These are phyloP conservation scores for Monosporascus sp. DNA, from an alignment of 2,329 filamentous ascomycete genomes.

Conservation along the genomic window DNA sequence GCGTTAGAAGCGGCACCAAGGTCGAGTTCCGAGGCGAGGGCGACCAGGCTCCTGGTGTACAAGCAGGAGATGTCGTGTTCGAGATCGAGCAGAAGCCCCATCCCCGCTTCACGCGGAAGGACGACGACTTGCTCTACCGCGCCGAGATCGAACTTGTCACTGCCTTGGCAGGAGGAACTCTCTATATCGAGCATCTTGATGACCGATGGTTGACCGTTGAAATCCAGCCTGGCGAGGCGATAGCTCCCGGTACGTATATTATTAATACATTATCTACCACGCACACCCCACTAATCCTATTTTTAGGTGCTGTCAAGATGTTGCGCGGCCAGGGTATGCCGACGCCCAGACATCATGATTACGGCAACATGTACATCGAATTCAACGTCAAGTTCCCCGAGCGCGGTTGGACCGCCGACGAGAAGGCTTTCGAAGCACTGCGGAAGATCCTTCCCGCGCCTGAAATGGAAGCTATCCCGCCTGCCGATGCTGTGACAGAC, in stretches of 20 bases:
- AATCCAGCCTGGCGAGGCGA: slow-evolving; percentile 90
- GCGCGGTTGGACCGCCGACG: slow-evolving; percentile 61
- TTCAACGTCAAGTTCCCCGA: slow-evolving; percentile 97
- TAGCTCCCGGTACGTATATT: slow-evolving; percentile 70
- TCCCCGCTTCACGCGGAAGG: slow-evolving; percentile 86
- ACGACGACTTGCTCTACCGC: slow-evolving; percentile 92
- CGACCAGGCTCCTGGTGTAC: slow-evolving; percentile 88
- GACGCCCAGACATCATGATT: slow-evolving; percentile 88
- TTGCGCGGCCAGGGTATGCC: slow-evolving; percentile 98
- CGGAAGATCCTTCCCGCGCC: slow-evolving; percentile 79
- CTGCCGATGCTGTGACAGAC: slow-evolving; percentile 84
- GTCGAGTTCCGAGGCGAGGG: slow-evolving; percentile 96
- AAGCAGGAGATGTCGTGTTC: slow-evolving; percentile 94
- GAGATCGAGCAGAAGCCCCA: slow-evolving; percentile 99
- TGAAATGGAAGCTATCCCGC: slow-evolving; percentile 58
- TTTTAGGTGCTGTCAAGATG: slow-evolving; percentile 82
- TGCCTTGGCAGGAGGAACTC: slow-evolving; percentile 82
- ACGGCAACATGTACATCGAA: slow-evolving; percentile 93
- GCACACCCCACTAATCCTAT: slow-evolving; percentile 14
- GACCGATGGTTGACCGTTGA: slow-evolving; percentile 94
- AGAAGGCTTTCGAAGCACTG: slow-evolving; percentile 70
- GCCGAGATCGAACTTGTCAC: slow-evolving; percentile 95
- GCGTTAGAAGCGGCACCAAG: slow-evolving; percentile 89
- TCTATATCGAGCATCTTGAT: slow-evolving; percentile 94
- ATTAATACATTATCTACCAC: background rate